A percentile compares a stretch with the other conserved stretches of the same genome.
These are phyloP conservation scores for Fusarium equiseti DNA, from an alignment of 2,329 filamentous ascomycete genomes.

Conservation along the genomic window DNA sequence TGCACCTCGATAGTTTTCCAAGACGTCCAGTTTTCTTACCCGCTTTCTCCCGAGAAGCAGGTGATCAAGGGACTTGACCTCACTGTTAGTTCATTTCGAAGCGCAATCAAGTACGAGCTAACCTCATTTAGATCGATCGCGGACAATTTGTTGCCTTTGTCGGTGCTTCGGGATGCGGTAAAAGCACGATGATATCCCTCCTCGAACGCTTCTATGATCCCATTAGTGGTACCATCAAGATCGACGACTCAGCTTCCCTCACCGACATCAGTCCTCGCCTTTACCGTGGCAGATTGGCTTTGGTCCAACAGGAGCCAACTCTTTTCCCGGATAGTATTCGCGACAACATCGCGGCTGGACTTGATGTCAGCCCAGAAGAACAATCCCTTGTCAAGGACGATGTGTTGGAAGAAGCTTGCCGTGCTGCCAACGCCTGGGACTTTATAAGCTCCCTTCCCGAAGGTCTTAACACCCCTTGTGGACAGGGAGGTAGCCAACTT, in stretches of 20 bases:
- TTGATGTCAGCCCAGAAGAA: conserved; percentile 8
- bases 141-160: conserved; percentile 67
- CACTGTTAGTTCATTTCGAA: not conserved
- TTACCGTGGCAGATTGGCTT: conserved; percentile 63
- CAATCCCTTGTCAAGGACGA: conserved; percentile 49
- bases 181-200: conserved; percentile 69
- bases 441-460: conserved; percentile 54
- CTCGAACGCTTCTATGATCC: conserved; percentile 60
- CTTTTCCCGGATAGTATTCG: conserved; percentile 86
- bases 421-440: conserved; percentile 62
- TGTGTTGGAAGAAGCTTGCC: conserved; percentile 54
- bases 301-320: conserved; percentile 69
- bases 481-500: conserved; percentile 72
- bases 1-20: conserved; percentile 59
- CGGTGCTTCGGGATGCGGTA: conserved; percentile 66
- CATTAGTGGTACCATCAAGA: conserved; percentile 45
- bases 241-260: conserved; percentile 52
- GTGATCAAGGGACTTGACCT: conserved; percentile 57
- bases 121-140: conserved; percentile 47
- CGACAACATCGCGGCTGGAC: conserved; percentile 74
- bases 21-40: conserved; percentile 73
- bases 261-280: conserved; percentile 58
- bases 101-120: not conserved
- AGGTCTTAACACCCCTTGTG: conserved; percentile 70
- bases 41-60: conserved; percentile 56